phyloP scores from a whole-genome alignment of 2,329 filamentous ascomycete genomes.

The Didymellaceae sp. region DNA sequence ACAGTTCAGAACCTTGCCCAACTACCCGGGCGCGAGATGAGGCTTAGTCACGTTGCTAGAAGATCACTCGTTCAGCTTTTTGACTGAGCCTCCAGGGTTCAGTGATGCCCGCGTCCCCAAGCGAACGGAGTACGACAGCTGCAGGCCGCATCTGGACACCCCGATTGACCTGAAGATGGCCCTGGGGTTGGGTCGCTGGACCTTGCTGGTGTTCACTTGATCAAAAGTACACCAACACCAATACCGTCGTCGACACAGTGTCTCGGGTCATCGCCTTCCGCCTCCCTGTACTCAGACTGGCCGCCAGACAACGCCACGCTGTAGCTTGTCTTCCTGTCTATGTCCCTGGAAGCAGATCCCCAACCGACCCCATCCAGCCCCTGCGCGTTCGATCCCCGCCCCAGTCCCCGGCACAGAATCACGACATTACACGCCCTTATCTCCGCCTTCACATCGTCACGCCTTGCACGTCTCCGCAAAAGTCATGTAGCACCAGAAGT shows the following conservation, averaged over 20 bases:
- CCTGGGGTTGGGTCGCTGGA: background rate
- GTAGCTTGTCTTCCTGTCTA: background rate
- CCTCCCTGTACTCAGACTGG: background rate
- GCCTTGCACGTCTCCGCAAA: constrained; percentile 38
- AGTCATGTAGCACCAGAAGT: constrained; percentile 44
- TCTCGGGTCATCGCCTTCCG: background rate
- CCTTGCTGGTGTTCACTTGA: background rate
- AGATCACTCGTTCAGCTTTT: constrained; percentile 18
- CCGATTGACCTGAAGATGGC: background rate
- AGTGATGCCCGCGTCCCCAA: constrained; percentile 1
- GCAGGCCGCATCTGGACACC: background rate
- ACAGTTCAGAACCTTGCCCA: constrained; percentile 18
- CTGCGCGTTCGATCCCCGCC: constrained; percentile 17
- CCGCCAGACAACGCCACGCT: background rate
- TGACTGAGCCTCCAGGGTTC: constrained; percentile 24
- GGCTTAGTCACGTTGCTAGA: constrained; percentile 26
- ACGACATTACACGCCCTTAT: constrained; percentile 20
- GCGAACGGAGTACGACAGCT: background rate
- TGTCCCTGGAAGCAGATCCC: constrained; percentile 8
- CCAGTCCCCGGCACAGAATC: constrained; percentile 19
- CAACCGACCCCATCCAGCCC: constrained; percentile 6
- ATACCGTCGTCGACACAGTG: background rate
- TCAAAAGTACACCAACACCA: background rate
- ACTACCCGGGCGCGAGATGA: constrained; percentile 18
- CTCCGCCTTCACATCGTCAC: constrained; percentile 24